Percentiles rank a stretch among this genome's conserved stretches.
Conservation (phyloP, 768 basidiomycete genomes). For the Boletus subcaerulescens region DNA sequence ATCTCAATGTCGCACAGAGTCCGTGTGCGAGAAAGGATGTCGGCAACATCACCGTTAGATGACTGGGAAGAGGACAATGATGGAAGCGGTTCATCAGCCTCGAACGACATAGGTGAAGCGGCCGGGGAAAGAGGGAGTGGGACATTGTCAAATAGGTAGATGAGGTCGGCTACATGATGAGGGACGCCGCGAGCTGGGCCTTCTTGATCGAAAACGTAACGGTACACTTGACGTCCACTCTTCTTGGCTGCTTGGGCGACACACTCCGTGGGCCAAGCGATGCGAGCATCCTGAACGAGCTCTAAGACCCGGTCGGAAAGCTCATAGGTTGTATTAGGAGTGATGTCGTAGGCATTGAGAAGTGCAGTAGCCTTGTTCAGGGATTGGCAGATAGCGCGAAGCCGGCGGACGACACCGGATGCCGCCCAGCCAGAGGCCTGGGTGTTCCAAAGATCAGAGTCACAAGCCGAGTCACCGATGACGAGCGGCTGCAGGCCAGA, state of each 20-base stretch:
- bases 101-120: constrained; percentile 32
- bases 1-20: constrained; percentile 28
- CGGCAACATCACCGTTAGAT: constrained; percentile 19
- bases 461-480: constrained; percentile 68
- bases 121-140: constrained; percentile 47
- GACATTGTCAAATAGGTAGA: constrained; percentile 78
- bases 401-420: constrained; percentile 55
- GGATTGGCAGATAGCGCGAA: constrained; percentile 74
- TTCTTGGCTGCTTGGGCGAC: constrained; percentile 49
- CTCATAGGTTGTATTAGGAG: constrained; percentile 59
- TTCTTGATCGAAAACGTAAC: constrained; percentile 83
- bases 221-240: constrained; percentile 64
- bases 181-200: constrained; percentile 60
- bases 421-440: constrained; percentile 64
- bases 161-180: constrained; percentile 69
- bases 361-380: constrained; percentile 57
- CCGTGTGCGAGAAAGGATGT: constrained; percentile 13
- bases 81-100: constrained; percentile 30
- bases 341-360: constrained; percentile 71
- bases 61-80: constrained; percentile 31
- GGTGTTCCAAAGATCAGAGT: constrained; percentile 61
- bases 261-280: constrained; percentile 77
- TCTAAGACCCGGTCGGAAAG: constrained; percentile 68
- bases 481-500: constrained; percentile 60
- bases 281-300: constrained; percentile 68